Conservation (phyloP, 2,329 filamentous ascomycete genomes). For the Colletotrichum sp. region DNA sequence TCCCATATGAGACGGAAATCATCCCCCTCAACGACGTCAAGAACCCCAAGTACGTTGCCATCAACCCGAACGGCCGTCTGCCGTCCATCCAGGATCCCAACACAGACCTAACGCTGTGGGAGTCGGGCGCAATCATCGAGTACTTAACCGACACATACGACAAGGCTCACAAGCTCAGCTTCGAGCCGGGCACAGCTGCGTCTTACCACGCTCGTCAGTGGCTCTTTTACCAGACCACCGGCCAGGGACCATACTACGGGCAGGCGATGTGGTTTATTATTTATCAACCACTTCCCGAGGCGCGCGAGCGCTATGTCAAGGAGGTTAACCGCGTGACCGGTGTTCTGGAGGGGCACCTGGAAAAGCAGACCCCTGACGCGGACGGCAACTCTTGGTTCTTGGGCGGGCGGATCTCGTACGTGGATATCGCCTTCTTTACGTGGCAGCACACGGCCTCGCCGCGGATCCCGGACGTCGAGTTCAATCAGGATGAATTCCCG, state of each 20-base stretch:
- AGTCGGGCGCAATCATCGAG: conserved; percentile 28
- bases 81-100: conserved; percentile 16
- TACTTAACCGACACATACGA: conserved; percentile 29
- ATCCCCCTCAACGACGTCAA: background rate
- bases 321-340: conserved; percentile 31
- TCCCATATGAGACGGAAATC: background rate
- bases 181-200: conserved; percentile 5
- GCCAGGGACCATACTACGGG: conserved; percentile 44
- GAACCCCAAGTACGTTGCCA: background rate
- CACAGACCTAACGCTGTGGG: conserved; percentile 22
- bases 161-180: conserved; percentile 12
- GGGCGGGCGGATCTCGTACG: conserved; percentile 26
- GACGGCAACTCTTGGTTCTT: conserved; percentile 23
- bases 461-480: background rate
- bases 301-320: conserved; percentile 31
- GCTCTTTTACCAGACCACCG: conserved; percentile 41
- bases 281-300: conserved; percentile 29
- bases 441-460: conserved; percentile 8
- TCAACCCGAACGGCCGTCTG: background rate
- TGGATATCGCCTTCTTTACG: conserved; percentile 29
- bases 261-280: conserved; percentile 36
- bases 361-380: conserved; percentile 22
- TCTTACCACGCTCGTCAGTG: conserved; percentile 33
- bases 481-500: background rate
- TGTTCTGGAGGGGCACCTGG: conserved; percentile 27